These are phyloP conservation scores for Jatropha podagrica DNA, from an alignment of 441 rosid species.

Conservation along the genomic window DNA sequence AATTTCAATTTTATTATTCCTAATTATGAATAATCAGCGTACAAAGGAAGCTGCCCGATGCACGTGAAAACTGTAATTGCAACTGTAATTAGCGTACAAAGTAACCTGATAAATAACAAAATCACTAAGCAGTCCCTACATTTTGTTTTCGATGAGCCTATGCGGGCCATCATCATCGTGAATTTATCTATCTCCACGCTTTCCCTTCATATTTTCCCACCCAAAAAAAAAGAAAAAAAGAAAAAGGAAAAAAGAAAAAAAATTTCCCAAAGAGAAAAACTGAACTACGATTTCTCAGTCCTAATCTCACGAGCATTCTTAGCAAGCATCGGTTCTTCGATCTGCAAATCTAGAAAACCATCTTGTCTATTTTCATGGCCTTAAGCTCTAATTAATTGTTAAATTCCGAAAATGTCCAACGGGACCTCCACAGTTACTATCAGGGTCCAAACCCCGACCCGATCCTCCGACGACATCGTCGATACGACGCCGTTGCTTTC, in stretches of 20 bases:
- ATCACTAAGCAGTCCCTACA: too few species aligned
- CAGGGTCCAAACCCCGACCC: constrained; percentile 25
- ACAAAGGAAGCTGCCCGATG: too few species aligned
- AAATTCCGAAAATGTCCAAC: constrained; percentile 28
- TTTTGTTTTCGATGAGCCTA: too few species aligned
- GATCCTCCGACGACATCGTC: constrained; percentile 58
- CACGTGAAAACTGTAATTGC: too few species aligned
- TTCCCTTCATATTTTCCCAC: too few species aligned
- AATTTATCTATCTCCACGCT: too few species aligned
- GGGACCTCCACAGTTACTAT: not conserved
- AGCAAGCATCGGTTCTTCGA: not conserved
- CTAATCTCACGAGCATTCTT: not conserved
- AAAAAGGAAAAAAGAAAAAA: not conserved
- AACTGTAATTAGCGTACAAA: too few species aligned
- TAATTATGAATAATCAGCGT: too few species aligned
- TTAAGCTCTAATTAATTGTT: not conserved
- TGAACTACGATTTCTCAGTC: not conserved
- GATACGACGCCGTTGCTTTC: constrained; percentile 72
- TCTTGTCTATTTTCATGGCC: constrained; percentile 9
- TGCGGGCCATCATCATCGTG: too few species aligned
- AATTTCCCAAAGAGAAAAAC: too few species aligned
- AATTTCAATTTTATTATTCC: too few species aligned
- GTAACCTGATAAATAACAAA: too few species aligned
- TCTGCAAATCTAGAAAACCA: not conserved
- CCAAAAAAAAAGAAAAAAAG: not conserved